phyloP scores from a whole-genome alignment of 2,329 filamentous ascomycete species.

The Ceratocystis alfenasii region DNA sequence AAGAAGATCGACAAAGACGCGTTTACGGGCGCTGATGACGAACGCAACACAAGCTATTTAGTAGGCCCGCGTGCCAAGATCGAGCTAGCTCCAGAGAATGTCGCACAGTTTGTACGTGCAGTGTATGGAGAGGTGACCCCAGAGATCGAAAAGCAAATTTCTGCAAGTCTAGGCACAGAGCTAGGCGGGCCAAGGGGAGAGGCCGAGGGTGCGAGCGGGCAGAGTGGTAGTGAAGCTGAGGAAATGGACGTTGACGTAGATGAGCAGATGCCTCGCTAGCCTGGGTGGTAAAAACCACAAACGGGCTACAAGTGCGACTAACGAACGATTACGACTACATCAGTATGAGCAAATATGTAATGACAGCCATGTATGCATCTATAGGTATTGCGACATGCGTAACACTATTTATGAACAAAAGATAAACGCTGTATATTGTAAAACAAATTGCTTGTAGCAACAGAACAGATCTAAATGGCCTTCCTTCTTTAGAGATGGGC shows the following conservation, averaged over 20 bases:
- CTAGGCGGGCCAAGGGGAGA: constrained; percentile 18
- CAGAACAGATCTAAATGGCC: too few species aligned
- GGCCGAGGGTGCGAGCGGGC: constrained; percentile 26
- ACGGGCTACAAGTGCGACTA: neutral
- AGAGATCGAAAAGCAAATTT: constrained; percentile 48
- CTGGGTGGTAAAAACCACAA: neutral
- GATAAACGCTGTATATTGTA: too few species aligned
- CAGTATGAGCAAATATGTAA: neutral
- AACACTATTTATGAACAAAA: too few species aligned
- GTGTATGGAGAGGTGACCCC: constrained; percentile 44
- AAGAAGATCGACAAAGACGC: constrained; percentile 53
- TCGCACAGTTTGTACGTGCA: constrained; percentile 55
- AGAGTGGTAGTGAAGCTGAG: constrained; percentile 19
- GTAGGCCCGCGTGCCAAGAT: constrained; percentile 76
- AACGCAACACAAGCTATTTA: constrained; percentile 68
- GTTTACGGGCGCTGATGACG: constrained; percentile 28
- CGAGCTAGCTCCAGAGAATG: constrained; percentile 68
- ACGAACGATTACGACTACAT: neutral
- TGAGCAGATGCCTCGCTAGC: neutral
- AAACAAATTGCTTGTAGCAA: too few species aligned
- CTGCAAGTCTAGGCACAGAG: constrained; percentile 48
- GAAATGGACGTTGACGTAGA: constrained; percentile 24
- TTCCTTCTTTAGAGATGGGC: too few species aligned
- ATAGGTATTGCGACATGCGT: too few species aligned
- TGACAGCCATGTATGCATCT: too few species aligned